Percentiles rank a stretch among this genome's conserved stretches.
These are phyloP conservation scores for Abrus pulchellus DNA, from an alignment of 306 rosid species.

Conservation along the genomic window DNA sequence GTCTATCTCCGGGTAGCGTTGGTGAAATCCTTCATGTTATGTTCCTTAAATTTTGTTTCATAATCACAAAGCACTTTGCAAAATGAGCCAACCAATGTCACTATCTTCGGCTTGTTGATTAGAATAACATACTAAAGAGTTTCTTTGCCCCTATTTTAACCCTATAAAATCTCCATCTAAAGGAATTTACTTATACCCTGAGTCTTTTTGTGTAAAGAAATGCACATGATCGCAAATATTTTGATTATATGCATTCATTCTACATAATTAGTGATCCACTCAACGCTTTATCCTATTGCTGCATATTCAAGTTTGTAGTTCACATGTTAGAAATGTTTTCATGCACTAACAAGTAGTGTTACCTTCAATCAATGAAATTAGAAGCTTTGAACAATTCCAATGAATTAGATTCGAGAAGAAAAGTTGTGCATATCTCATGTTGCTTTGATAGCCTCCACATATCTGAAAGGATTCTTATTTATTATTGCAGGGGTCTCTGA, in stretches of 20 bases:
- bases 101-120: background rate
- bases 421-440: slow-evolving; percentile 19
- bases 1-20: background rate
- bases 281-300: slow-evolving; percentile 25
- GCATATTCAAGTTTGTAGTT: slow-evolving; percentile 27
- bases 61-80: slow-evolving; percentile 6
- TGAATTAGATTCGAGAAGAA: slow-evolving; percentile 15
- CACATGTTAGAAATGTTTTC: slow-evolving; percentile 21
- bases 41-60: slow-evolving; percentile 5
- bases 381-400: slow-evolving; percentile 30
- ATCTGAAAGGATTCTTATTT: slow-evolving; percentile 44
- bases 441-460: slow-evolving; percentile 24
- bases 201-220: background rate
- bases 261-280: background rate
- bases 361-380: background rate
- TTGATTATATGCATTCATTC: background rate
- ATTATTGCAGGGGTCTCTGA: slow-evolving; percentile 56
- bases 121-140: background rate
- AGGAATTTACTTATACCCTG: background rate
- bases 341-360: background rate
- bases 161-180: background rate
- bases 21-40: background rate
- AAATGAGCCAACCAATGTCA: slow-evolving; percentile 7
- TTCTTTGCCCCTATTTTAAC: background rate
- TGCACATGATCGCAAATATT: background rate